Base-by-base conservation (phyloP, 1,284 basidiomycete genomes). In the Ustilago sp. region DNA sequence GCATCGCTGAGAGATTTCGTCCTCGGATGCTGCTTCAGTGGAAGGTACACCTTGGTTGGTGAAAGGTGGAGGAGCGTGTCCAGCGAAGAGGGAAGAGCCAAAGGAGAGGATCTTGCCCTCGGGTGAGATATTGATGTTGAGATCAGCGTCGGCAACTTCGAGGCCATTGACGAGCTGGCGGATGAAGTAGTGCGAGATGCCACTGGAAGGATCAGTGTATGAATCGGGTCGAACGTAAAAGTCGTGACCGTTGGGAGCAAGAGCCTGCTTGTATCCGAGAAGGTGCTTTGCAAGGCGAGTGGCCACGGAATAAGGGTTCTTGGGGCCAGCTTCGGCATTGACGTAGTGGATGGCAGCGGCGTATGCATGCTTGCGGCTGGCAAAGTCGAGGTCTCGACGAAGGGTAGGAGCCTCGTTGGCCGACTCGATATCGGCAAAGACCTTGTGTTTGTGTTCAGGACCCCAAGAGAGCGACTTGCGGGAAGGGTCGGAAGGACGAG, bases 381-480 rank as follows among this genome's bases (percentile, higher is more conserved):
- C n/a, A 45, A 19, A 72, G 45, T 54, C 59, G 38, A 60, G 41
- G 13, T 60, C 59, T 28, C 74, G 63, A 28, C 62, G 62, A 47
- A 54, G 3, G 34, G 58, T 55, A 50, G 62, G 39, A 28, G 52
- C 67, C 11, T 71, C 65, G 60, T 45, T 63, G 59, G 35, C 57
- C 1, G 68, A 48, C n/a, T 76, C 68, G 38, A 66, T 7, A 11
- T 59, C 64, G 43, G 71, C 65, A 59, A 79, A 80, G 59, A 71
- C 69, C 62, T 73, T 72, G 66, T 80, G 66, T 32, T 39, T 34
- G 50, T 80, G 79, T 47, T 75, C 66, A 45, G 76, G 79, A 52
- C 79, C 79, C 70, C 74, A 80, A 15, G 70, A 68, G 15, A 80
- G 72, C 51, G 79, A 80, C 71, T 80, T 80, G 58, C 79, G 67